Percentiles rank a stretch among this genome's conserved stretches.
phyloP scores from a whole-genome alignment of 495 filamentous ascomycete genomes.

The Rusavskia elegans region DNA sequence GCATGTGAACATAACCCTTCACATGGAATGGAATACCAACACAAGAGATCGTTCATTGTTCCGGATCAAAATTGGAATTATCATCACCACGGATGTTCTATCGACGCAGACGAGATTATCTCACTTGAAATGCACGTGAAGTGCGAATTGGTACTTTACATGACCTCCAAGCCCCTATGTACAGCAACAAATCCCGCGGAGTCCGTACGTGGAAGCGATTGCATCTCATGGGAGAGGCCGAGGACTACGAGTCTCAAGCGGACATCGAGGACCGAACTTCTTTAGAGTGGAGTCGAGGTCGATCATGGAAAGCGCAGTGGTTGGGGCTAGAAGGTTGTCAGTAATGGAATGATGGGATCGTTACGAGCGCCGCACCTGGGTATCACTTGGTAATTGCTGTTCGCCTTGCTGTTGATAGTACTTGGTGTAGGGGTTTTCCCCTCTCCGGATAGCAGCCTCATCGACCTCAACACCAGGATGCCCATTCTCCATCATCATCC shows the following conservation, averaged over 20 bases:
- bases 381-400: slow-evolving; percentile 14
- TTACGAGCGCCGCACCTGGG: slow-evolving; percentile 6
- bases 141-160: background rate
- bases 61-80: too few relatives aligned
- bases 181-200: background rate
- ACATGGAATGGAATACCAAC: too few relatives aligned
- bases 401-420: slow-evolving; percentile 50
- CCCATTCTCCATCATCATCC: slow-evolving; percentile 41
- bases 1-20: too few relatives aligned
- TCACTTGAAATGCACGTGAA: too few relatives aligned
- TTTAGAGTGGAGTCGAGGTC: background rate
- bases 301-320: slow-evolving; percentile 6
- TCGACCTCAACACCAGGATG: slow-evolving; percentile 42
- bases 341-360: background rate
- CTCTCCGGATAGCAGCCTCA: slow-evolving; percentile 42
- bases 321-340: background rate
- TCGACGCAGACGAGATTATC: too few relatives aligned
- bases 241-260: too few relatives aligned
- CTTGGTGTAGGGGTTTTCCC: slow-evolving; percentile 46
- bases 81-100: too few relatives aligned
- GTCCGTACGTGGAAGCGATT: too few relatives aligned
- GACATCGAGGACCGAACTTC: too few relatives aligned
- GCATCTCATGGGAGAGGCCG: too few relatives aligned
- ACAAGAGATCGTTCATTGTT: too few relatives aligned
- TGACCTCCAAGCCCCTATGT: background rate